Conservation (phyloP, 176 grass and related monocot genomes). For the Saccharum spontaneum region DNA sequence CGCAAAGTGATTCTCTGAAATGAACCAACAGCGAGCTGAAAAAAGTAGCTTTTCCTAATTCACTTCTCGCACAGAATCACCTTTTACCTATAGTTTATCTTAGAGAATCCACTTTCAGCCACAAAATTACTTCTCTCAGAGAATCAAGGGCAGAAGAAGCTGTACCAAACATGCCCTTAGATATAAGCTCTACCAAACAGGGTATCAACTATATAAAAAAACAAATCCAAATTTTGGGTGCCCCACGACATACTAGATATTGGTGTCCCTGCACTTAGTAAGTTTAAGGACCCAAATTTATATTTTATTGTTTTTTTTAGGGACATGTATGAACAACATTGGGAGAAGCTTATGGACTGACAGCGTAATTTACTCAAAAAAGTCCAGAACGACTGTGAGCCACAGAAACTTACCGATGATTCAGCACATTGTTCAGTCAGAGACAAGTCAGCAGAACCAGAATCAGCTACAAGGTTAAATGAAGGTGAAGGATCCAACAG, state of each 20-base stretch:
- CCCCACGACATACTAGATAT: background rate
- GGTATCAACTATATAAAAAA: background rate
- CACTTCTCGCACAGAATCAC: background rate
- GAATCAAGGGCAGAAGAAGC: background rate
- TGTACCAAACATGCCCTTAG: background rate
- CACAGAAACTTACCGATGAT: slow-evolving; percentile 48
- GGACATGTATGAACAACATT: background rate
- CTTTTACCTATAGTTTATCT: background rate
- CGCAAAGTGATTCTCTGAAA: background rate
- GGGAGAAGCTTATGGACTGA: background rate
- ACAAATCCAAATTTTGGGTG: background rate
- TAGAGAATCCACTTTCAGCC: background rate
- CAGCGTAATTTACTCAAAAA: background rate
- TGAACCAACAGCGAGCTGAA: background rate
- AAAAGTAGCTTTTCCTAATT: background rate
- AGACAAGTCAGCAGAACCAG: slow-evolving; percentile 9
- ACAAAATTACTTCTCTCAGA: background rate
- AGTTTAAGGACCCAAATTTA: background rate
- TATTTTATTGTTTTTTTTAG: background rate
- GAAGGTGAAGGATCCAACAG: slow-evolving; percentile 49
- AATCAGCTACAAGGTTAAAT: slow-evolving; percentile 23
- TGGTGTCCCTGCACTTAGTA: background rate
- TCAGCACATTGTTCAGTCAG: slow-evolving; percentile 39
- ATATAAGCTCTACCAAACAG: background rate
- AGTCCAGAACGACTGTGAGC: background rate